Conservation (phyloP, 129 eudicot species). For the Arctium lappa region DNA sequence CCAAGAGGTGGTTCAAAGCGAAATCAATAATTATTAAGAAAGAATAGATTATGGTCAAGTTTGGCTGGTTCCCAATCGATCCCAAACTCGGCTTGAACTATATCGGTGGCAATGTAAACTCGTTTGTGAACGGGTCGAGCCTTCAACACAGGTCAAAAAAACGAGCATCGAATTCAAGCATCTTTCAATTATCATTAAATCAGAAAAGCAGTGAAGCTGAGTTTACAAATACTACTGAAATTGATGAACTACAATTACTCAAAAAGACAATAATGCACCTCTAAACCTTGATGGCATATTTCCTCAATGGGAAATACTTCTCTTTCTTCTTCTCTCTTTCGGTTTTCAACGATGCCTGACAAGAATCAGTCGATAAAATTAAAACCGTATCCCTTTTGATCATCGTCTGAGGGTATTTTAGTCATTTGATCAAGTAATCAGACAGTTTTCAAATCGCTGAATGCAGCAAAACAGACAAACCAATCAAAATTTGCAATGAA, state of each 20-base stretch:
- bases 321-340: conserved; percentile 8
- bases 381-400: neutral
- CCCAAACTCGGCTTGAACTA: neutral
- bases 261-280: neutral
- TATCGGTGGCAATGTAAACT: neutral
- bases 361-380: neutral
- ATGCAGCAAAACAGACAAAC: no score
- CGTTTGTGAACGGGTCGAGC: neutral
- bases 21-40: no score
- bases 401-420: neutral
- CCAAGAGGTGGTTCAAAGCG: no score
- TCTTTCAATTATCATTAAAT: neutral
- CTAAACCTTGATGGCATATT: neutral
- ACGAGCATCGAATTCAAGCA: neutral
- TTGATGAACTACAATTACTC: neutral
- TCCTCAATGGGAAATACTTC: conserved; percentile 2
- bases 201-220: neutral
- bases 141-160: neutral
- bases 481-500: neutral
- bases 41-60: no score
- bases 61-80: no score
- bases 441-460: neutral
- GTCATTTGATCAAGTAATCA: neutral
- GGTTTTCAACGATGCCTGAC: conserved; percentile 3
- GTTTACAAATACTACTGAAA: neutral